Percentiles rank a stretch among this genome's conserved stretches.
phyloP scores from a whole-genome alignment of 169 alveolate species.

The Plasmodium yoelii region DNA sequence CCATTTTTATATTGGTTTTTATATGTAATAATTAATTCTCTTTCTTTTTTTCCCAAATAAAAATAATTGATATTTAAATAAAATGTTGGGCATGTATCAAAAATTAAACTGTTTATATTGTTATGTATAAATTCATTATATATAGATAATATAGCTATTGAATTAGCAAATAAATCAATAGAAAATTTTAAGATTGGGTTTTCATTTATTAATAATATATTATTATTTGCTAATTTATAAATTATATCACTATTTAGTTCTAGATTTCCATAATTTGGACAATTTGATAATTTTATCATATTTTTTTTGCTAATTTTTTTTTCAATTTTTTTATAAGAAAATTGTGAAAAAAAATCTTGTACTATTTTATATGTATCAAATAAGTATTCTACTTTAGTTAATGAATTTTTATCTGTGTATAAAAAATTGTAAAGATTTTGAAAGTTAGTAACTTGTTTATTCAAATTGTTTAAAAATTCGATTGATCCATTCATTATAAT shows the following conservation, averaged over 20 bases:
- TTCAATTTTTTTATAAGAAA: conserved; percentile 6
- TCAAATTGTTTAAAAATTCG: conserved; percentile 1
- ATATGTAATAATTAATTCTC: background rate
- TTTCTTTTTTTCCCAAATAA: conserved; percentile 18
- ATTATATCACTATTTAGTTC: background rate
- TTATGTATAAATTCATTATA: conserved; percentile 11
- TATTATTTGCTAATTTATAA: conserved; percentile 3
- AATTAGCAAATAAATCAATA: conserved; percentile 11
- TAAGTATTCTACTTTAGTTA: background rate
- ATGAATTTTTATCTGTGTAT: conserved; percentile 1
- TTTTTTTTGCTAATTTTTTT: background rate
- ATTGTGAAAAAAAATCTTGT: conserved; percentile 11
- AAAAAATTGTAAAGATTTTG: conserved; percentile 13
- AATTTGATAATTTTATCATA: background rate
- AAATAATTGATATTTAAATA: conserved; percentile 48
- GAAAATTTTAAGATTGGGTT: conserved; percentile 17
- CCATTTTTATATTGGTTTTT: background rate
- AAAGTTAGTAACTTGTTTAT: background rate
- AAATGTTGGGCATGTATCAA: conserved; percentile 18
- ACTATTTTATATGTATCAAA: conserved; percentile 28
- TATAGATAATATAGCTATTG: conserved; percentile 2
- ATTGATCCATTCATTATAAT: conserved; percentile 8
- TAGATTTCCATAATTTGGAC: background rate
- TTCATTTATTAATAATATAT: conserved; percentile 4
- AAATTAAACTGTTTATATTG: background rate